Conservation (phyloP, 2,329 filamentous ascomycete genomes). For the Stagonosporopsis rhizophila region DNA sequence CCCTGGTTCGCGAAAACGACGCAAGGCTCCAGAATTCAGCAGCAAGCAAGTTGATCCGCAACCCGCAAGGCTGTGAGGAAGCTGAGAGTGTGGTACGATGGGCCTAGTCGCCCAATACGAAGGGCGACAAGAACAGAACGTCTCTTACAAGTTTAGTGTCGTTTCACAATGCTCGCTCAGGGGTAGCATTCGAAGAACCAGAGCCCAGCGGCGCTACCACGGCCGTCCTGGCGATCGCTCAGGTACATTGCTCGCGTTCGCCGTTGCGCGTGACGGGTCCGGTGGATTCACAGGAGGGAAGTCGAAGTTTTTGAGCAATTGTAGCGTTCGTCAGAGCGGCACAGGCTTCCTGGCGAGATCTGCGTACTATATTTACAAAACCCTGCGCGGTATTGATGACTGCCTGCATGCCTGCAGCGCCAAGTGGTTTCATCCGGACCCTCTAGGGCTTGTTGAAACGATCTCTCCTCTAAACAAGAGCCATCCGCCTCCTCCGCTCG, state of each 20-base stretch:
- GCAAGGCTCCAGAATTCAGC: conserved; percentile 24
- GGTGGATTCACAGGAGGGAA: conserved; percentile 11
- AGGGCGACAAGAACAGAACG: conserved; percentile 39
- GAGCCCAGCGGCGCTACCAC: conserved; percentile 39
- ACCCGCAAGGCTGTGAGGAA: conserved; percentile 17
- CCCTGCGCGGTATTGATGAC: conserved; percentile 42
- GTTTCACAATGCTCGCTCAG: conserved; percentile 41
- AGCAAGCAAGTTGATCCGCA: conserved; percentile 32
- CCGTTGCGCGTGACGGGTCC: conserved; percentile 18
- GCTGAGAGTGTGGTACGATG: conserved; percentile 17
- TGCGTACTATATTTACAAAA: conserved; percentile 42
- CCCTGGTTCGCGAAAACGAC: conserved; percentile 20
- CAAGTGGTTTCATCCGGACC: conserved; percentile 42
- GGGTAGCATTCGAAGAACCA: conserved; percentile 24
- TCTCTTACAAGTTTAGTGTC: conserved; percentile 22
- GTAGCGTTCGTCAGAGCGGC: conserved; percentile 13
- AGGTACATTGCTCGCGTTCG: conserved; percentile 26
- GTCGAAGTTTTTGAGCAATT: conserved; percentile 6
- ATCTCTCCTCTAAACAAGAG: conserved; percentile 48
- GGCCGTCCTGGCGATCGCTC: conserved; percentile 34
- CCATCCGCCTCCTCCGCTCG: conserved; percentile 47
- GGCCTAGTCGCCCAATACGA: conserved; percentile 32
- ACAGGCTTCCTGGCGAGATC: conserved; percentile 27
- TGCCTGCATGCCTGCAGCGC: conserved; percentile 46
- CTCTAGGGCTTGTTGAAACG: conserved; percentile 41